These are phyloP conservation scores for Xylaria digitata DNA, from an alignment of 2,329 filamentous ascomycete species.

Conservation along the genomic window DNA sequence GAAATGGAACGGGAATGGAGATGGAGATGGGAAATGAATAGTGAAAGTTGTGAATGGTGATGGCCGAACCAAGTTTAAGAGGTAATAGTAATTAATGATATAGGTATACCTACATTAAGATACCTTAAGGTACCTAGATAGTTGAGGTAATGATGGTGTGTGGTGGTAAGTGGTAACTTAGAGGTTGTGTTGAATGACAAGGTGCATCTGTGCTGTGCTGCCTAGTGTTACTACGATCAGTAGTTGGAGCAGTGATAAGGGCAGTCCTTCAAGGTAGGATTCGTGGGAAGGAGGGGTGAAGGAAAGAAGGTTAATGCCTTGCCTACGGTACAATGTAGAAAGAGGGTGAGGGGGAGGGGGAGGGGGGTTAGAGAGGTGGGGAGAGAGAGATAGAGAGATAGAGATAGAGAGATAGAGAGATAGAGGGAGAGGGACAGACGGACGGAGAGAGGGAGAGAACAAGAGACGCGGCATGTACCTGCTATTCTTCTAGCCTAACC, in stretches of 20 bases:
- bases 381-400: too few species aligned
- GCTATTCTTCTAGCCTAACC: background rate
- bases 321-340: background rate
- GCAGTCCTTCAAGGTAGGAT: background rate
- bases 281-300: slow-evolving; percentile 31
- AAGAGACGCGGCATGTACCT: background rate
- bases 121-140: too few species aligned
- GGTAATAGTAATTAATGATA: background rate
- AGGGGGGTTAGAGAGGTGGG: background rate
- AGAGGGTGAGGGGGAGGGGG: background rate
- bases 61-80: background rate
- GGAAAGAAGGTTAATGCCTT: background rate
- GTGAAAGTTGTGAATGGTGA: background rate
- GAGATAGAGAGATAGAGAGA: too few species aligned
- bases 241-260: too few species aligned
- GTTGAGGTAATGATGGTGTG: background rate
- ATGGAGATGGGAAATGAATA: background rate
- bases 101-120: background rate
- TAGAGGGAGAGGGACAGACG: too few species aligned
- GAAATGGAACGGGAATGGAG: background rate
- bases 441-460: slow-evolving; percentile 2
- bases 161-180: slow-evolving; percentile 2
- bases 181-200: slow-evolving; percentile 24
- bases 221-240: slow-evolving; percentile 20
- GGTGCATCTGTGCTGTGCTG: slow-evolving; percentile 26